Conservation (phyloP, 1,284 basidiomycete genomes). For the Inonotus hispidus region DNA sequence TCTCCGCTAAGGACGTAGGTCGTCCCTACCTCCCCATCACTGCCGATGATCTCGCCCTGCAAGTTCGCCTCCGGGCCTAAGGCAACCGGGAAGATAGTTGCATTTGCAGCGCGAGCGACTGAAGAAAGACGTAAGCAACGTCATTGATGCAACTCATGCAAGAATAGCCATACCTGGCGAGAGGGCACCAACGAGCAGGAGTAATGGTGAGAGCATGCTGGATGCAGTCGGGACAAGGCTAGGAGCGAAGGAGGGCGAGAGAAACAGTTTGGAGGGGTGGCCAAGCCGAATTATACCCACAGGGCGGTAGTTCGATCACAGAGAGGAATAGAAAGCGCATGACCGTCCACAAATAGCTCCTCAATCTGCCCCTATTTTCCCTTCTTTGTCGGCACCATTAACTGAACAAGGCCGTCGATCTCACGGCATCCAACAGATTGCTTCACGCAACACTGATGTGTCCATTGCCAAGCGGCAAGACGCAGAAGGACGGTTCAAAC, state of each 20-base stretch:
- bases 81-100: slow-evolving; percentile 6
- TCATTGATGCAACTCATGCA: background rate
- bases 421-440: too few relatives aligned
- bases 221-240: background rate
- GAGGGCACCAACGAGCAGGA: background rate
- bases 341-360: background rate
- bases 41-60: slow-evolving; percentile 8
- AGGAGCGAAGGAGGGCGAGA: background rate
- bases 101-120: slow-evolving; percentile 1
- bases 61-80: background rate
- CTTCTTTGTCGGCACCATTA: background rate
- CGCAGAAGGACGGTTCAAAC: too few relatives aligned
- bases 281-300: background rate
- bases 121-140: background rate
- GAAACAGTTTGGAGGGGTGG: background rate
- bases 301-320: background rate
- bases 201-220: background rate
- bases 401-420: too few relatives aligned
- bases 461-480: too few relatives aligned
- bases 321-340: background rate
- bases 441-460: too few relatives aligned
- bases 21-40: slow-evolving; percentile 3
- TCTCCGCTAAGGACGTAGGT: slow-evolving; percentile 14
- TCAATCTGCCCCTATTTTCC: background rate
- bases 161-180: background rate